These are phyloP conservation scores for Penicillium lividum DNA, from an alignment of 495 filamentous ascomycete genomes.

Conservation along the genomic window DNA sequence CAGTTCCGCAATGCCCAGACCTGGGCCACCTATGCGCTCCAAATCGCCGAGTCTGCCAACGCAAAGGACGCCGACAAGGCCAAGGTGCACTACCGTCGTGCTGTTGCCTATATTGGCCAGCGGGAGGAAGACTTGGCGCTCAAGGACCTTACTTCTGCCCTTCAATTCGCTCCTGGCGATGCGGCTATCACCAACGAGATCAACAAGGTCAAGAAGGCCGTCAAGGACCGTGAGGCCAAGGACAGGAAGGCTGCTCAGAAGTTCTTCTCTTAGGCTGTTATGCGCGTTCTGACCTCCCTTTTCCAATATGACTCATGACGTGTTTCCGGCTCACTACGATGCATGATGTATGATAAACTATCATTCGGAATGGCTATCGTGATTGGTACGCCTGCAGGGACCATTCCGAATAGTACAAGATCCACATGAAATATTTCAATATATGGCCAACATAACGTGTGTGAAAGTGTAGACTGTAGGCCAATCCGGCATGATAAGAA, in stretches of 20 bases:
- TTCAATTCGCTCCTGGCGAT: constrained; percentile 74
- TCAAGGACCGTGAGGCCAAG: constrained; percentile 72
- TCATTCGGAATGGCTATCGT: neutral
- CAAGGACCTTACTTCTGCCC: constrained; percentile 73
- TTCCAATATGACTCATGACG: constrained; percentile 38
- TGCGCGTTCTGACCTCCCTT: constrained; percentile 1
- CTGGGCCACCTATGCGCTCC: constrained; percentile 72
- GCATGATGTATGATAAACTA: constrained; percentile 26
- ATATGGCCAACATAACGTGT: no score
- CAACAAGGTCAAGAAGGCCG: constrained; percentile 69
- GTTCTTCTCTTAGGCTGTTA: constrained; percentile 64
- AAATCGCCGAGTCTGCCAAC: constrained; percentile 53
- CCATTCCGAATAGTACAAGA: constrained; percentile 1
- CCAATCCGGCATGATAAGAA: no score
- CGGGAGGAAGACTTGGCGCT: constrained; percentile 88
- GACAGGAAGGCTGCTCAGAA: constrained; percentile 88
- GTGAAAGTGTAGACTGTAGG: no score
- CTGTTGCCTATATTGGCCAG: constrained; percentile 65
- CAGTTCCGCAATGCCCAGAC: constrained; percentile 66
- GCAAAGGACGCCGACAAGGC: constrained; percentile 76
- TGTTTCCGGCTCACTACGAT: constrained; percentile 12
- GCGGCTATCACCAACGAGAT: constrained; percentile 74
- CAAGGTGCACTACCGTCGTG: constrained; percentile 86
- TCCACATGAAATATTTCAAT: neutral
- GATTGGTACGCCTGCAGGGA: neutral